Conservation (phyloP, 306 rosid genomes). For the Cicer cuneatum region DNA sequence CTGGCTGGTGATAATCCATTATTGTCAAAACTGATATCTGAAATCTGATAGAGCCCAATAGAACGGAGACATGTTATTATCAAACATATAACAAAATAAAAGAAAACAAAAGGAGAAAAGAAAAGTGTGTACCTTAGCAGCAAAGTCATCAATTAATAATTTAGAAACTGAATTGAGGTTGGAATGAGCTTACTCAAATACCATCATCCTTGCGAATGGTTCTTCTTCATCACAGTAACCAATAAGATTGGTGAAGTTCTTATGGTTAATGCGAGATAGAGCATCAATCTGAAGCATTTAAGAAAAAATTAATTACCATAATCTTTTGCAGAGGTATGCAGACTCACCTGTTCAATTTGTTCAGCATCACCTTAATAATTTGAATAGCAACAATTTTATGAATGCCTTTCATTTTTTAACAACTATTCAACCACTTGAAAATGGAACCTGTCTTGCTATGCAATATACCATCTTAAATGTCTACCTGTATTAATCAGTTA, state of each 20-base stretch:
- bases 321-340: too few relatives aligned
- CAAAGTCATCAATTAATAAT: constrained; percentile 86
- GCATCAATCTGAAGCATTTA: constrained; percentile 66
- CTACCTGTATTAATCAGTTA: constrained; percentile 1
- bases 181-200: constrained; percentile 85
- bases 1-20: constrained; percentile 17
- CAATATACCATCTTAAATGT: background rate
- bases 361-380: too few relatives aligned
- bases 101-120: constrained; percentile 6
- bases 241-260: constrained; percentile 89
- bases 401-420: background rate
- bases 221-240: constrained; percentile 94
- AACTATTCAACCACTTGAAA: constrained; percentile 25
- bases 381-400: background rate
- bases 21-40: constrained; percentile 60
- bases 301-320: constrained; percentile 26
- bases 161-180: constrained; percentile 63
- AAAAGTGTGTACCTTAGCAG: constrained; percentile 73
- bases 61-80: constrained; percentile 34
- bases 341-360: too few relatives aligned
- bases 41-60: constrained; percentile 57
- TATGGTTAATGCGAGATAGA: constrained; percentile 88
- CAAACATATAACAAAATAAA: background rate
- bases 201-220: constrained; percentile 94
- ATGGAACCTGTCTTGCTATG: background rate